Conservation (phyloP, 2,329 filamentous ascomycete genomes). For the Penicillium sp. region DNA sequence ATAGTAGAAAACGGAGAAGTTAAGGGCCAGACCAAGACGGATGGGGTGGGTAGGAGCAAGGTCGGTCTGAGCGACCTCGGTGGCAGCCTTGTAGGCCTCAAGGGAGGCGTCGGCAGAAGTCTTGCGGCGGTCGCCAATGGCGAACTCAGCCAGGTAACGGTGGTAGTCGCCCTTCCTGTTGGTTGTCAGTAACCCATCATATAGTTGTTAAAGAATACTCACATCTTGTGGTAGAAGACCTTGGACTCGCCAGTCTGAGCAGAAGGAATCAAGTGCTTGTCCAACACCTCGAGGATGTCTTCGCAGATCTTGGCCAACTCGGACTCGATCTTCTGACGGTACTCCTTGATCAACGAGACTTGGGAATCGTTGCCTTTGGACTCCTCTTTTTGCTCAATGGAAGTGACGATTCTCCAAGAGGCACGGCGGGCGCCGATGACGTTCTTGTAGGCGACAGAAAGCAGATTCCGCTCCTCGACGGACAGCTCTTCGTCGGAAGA, state of each 20-base stretch:
- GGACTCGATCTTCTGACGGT: constrained; percentile 96
- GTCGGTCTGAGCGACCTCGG: constrained; percentile 84
- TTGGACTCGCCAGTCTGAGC: constrained; percentile 97
- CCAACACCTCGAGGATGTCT: constrained; percentile 92
- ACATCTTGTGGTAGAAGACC: constrained; percentile 99
- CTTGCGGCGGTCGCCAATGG: constrained; percentile 91
- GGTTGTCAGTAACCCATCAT: constrained; percentile 5
- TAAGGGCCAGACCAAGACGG: constrained; percentile 84
- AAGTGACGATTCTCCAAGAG: constrained; percentile 99
- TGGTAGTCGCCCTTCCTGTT: constrained; percentile 98
- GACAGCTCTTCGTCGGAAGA: constrained; percentile 77
- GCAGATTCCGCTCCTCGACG: constrained; percentile 87
- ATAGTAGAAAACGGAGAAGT: constrained; percentile 99
- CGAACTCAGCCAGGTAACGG: constrained; percentile 97
- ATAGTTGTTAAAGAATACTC: constrained; percentile 44
- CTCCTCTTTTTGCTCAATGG: constrained; percentile 99
- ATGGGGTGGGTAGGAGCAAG: constrained; percentile 90
- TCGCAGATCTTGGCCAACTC: constrained; percentile 98
- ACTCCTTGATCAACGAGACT: constrained; percentile 88
- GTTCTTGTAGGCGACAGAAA: constrained; percentile 99
- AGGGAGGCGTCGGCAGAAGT: constrained; percentile 88
- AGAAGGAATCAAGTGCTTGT: constrained; percentile 90
- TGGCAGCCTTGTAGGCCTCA: constrained; percentile 94
- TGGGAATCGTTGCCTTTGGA: constrained; percentile 97
- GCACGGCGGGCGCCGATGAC: constrained; percentile 97